A percentile compares a stretch with the other conserved stretches of the same genome.
Evolutionary conservation across 129 eudicot genomes (phyloP).

Genomic region (Centrapalus pauciflorus): DNA sequence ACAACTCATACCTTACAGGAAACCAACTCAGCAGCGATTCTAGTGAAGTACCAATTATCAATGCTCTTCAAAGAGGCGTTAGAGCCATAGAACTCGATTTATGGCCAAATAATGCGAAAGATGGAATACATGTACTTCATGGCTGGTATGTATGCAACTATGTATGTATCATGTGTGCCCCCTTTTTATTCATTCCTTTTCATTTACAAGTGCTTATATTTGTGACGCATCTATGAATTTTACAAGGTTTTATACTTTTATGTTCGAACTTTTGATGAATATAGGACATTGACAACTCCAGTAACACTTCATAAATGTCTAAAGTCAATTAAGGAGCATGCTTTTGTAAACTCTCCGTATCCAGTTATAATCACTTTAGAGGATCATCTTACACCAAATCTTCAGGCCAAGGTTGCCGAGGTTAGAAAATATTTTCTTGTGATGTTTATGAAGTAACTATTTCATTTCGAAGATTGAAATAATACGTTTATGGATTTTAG

Average conservation of each 20-base stretch:
- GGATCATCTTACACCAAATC: conserved; percentile 82
- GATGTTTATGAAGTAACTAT: background rate
- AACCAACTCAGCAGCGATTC: conserved; percentile 93
- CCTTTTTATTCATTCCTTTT: background rate
- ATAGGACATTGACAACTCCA: conserved; percentile 84
- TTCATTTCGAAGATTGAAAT: background rate
- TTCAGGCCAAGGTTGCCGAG: conserved; percentile 93
- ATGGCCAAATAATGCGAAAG: conserved; percentile 85
- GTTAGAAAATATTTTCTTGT: conserved; percentile 32
- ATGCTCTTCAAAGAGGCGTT: conserved; percentile 87
- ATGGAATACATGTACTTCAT: conserved; percentile 84
- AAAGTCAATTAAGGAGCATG: conserved; percentile 70
- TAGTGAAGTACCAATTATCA: conserved; percentile 81
- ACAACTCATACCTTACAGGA: conserved; percentile 98
- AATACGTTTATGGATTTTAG: conserved; percentile 22
- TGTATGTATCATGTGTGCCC: background rate
- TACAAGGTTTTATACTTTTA: conserved; percentile 4
- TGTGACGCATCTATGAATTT: background rate
- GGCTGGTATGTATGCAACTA: conserved; percentile 69
- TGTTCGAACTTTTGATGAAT: conserved; percentile 3
- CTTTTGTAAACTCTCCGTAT: conserved; percentile 71
- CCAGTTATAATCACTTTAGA: conserved; percentile 87
- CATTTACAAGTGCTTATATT: conserved; percentile 1
- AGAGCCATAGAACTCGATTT: conserved; percentile 93
- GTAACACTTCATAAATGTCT: conserved; percentile 68